Conservation (phyloP, 306 rosid genomes). For the Trifolium dubium region DNA sequence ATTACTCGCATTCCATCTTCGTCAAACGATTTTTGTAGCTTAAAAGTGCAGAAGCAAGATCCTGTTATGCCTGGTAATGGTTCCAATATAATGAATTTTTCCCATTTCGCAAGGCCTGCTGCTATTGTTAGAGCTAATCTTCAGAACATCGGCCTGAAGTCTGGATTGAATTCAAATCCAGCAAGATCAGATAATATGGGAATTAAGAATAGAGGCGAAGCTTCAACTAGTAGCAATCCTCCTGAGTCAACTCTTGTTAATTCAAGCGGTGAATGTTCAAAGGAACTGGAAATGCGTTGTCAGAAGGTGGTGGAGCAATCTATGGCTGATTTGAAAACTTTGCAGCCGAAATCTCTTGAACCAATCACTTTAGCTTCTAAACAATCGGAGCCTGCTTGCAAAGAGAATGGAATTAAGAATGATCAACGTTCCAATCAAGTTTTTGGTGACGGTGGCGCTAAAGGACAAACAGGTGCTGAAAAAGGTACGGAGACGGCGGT, state of each 20-base stretch:
- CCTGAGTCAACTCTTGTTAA: conserved; percentile 48
- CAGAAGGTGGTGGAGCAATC: conserved; percentile 54
- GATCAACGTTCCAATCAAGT: conserved; percentile 51
- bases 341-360: conserved; percentile 56
- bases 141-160: conserved; percentile 55
- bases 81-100: conserved; percentile 68
- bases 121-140: conserved; percentile 70
- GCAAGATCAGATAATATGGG: conserved; percentile 47
- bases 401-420: conserved; percentile 51
- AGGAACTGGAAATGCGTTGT: conserved; percentile 51
- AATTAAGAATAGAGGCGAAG: conserved; percentile 50
- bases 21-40: conserved; percentile 56
- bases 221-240: conserved; percentile 51
- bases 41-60: conserved; percentile 60
- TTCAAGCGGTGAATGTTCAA: conserved; percentile 46
- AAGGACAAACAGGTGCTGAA: conserved; percentile 57
- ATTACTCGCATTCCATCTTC: conserved; percentile 54
- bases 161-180: conserved; percentile 48
- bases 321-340: conserved; percentile 53
- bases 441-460: conserved; percentile 50
- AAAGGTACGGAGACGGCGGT: conserved; percentile 58
- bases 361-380: conserved; percentile 48
- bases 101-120: conserved; percentile 92
- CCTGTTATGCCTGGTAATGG: conserved; percentile 50
- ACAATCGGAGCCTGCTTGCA: conserved; percentile 54